Conservation (phyloP, 768 basidiomycete species). For the Pisolithus microcarpus region DNA sequence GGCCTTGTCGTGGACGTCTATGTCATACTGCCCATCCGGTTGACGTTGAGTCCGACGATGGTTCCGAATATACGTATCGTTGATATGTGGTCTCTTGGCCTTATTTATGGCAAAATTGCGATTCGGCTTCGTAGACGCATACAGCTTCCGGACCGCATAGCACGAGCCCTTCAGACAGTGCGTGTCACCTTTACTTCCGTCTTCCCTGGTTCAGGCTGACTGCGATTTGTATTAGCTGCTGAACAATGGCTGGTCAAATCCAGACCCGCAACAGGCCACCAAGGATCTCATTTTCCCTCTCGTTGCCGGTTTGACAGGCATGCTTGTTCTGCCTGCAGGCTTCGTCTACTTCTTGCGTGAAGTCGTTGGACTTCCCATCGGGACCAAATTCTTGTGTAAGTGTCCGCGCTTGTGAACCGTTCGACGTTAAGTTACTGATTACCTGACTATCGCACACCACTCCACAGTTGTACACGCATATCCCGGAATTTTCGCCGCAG, state of each 20-base stretch:
- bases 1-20: constrained; percentile 78
- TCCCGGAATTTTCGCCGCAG: constrained; percentile 61
- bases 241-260: constrained; percentile 64
- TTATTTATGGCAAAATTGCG: constrained; percentile 70
- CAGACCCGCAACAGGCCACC: constrained; percentile 61
- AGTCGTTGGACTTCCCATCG: constrained; percentile 31
- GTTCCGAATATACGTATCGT: constrained; percentile 66
- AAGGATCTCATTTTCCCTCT: constrained; percentile 63
- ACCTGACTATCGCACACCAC: background rate
- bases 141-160: constrained; percentile 34
- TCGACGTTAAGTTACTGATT: no score
- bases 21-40: constrained; percentile 64
- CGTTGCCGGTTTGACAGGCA: constrained; percentile 44
- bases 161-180: constrained; percentile 51
- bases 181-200: constrained; percentile 12
- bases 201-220: background rate
- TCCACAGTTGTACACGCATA: constrained; percentile 61
- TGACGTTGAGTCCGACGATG: constrained; percentile 49
- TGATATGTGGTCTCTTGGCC: constrained; percentile 76
- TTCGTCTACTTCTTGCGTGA: constrained; percentile 35
- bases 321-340: constrained; percentile 59
- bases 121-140: constrained; percentile 46
- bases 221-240: constrained; percentile 42
- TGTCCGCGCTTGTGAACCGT: constrained; percentile 6
- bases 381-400: constrained; percentile 60